phyloP scores from a whole-genome alignment of 2,329 filamentous ascomycete species.

The Lachnellula hyalina region DNA sequence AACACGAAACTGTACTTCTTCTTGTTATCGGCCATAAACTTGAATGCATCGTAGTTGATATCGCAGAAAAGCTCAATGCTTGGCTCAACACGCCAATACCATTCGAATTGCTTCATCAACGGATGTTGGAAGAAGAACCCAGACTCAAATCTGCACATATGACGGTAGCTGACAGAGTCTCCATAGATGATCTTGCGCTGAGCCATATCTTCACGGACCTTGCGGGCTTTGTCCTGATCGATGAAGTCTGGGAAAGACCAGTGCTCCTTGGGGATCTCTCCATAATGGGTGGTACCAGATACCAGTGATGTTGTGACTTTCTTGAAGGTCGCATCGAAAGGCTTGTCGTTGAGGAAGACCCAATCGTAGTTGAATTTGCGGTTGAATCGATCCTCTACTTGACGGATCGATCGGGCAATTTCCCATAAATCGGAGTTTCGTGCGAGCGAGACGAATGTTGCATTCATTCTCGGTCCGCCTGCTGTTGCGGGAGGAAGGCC shows the following conservation, averaged over 20 bases:
- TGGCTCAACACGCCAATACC: conserved; percentile 99
- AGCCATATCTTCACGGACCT: conserved; percentile 90
- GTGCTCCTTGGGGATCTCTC: conserved; percentile 82
- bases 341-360: conserved; percentile 97
- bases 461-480: conserved; percentile 78
- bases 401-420: conserved; percentile 89
- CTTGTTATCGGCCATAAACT: conserved; percentile 88
- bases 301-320: conserved; percentile 82
- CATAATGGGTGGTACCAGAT: conserved; percentile 90
- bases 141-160: conserved; percentile 99
- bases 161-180: conserved; percentile 92
- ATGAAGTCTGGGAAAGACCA: conserved; percentile 98
- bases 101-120: conserved; percentile 93
- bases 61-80: conserved; percentile 96
- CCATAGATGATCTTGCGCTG: conserved; percentile 97
- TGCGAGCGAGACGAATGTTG: conserved; percentile 93
- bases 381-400: conserved; percentile 98
- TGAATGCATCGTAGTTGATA: conserved; percentile 92
- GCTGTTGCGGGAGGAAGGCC: conserved; percentile 42
- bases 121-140: conserved; percentile 98
- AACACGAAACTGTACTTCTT: conserved; percentile 99
- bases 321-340: conserved; percentile 90
- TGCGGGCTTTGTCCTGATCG: conserved; percentile 86
- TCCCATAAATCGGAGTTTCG: conserved; percentile 95
- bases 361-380: conserved; percentile 95